Evolutionary conservation across 2,329 filamentous ascomycete genomes (phyloP).

Genomic region (Colletotrichum melonis): DNA sequence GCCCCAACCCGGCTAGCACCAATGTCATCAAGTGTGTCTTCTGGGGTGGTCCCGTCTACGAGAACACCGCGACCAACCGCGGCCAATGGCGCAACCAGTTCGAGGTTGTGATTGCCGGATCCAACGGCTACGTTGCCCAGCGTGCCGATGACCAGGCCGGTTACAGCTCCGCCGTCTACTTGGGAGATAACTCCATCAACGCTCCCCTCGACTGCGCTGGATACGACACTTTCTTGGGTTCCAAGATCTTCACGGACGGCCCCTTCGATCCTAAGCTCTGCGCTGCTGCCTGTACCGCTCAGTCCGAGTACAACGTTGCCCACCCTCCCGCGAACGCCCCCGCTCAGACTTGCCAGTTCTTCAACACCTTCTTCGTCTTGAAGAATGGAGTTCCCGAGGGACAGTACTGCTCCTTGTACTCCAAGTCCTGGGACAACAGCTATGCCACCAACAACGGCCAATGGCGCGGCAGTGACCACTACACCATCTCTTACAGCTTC

Average conservation of each 20-base stretch:
- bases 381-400: neutral
- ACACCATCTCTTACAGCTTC: constrained; percentile 7
- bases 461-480: neutral
- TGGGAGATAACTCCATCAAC: neutral
- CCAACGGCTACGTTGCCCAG: neutral
- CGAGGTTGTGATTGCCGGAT: neutral
- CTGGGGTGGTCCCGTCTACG: constrained; percentile 1
- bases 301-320: neutral
- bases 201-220: neutral
- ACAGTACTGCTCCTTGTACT: neutral
- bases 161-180: neutral
- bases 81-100: neutral
- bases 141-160: neutral
- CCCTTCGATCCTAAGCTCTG: neutral
- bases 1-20: neutral
- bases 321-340: neutral
- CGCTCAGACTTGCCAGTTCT: neutral
- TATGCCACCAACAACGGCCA: constrained; percentile 3
- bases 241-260: constrained; percentile 7
- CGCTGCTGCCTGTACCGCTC: neutral
- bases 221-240: constrained; percentile 6
- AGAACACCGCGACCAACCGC: neutral
- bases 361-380: neutral
- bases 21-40: constrained; percentile 12
- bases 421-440: constrained; percentile 1